Conservation (phyloP, 371 early-diverging fungal genomes). For the Lichtheimia hyalospora region DNA sequence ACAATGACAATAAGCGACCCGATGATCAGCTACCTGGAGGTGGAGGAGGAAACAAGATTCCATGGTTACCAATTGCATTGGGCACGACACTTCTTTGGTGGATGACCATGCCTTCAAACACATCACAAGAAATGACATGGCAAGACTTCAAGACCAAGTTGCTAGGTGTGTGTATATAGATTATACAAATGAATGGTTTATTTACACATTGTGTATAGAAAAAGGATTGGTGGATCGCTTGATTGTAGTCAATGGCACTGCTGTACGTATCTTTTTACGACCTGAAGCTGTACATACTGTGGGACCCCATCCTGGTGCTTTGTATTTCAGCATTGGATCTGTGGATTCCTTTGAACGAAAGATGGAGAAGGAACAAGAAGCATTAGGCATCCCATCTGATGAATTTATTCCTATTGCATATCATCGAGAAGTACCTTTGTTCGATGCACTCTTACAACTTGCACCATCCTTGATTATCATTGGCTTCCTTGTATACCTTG, state of each 20-base stretch:
- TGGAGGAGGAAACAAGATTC: slow-evolving; percentile 30
- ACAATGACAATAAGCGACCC: slow-evolving; percentile 3
- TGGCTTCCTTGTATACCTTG: slow-evolving; percentile 85
- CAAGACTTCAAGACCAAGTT: slow-evolving; percentile 89
- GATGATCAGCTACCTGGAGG: slow-evolving; percentile 13
- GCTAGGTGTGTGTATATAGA: slow-evolving; percentile 30
- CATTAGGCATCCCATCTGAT: slow-evolving; percentile 85
- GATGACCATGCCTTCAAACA: slow-evolving; percentile 42
- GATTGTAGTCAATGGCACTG: slow-evolving; percentile 81
- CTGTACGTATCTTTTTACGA: slow-evolving; percentile 80
- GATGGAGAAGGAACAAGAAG: slow-evolving; percentile 85
- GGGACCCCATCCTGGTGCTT: slow-evolving; percentile 20
- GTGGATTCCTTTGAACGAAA: slow-evolving; percentile 93
- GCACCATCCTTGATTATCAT: slow-evolving; percentile 91
- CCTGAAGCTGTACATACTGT: slow-evolving; percentile 51
- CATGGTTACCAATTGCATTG: slow-evolving; percentile 50
- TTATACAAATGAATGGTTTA: too few species aligned
- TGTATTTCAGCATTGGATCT: slow-evolving; percentile 89
- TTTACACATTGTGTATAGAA: slow-evolving; percentile 35
- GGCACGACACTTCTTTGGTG: slow-evolving; percentile 54
- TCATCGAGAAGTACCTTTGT: slow-evolving; percentile 72
- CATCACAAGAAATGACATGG: slow-evolving; percentile 80
- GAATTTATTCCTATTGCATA: slow-evolving; percentile 93
- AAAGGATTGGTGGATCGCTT: slow-evolving; percentile 90
- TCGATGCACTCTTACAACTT: slow-evolving; percentile 75